phyloP scores from a whole-genome alignment of 2,329 filamentous ascomycete species.

The Leptographium procerum region DNA sequence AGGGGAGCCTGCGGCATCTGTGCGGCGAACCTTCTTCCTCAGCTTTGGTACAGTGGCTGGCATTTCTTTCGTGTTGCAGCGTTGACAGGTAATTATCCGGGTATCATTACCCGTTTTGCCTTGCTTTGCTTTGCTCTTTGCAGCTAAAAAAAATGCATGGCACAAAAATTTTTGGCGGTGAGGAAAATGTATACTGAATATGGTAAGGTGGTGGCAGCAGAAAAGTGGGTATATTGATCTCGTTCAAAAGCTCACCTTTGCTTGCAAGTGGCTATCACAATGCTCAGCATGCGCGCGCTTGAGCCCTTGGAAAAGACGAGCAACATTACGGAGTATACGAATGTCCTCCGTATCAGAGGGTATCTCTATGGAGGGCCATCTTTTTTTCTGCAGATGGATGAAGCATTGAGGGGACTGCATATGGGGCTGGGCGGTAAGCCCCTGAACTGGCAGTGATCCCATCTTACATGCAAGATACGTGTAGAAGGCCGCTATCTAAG shows the following conservation, averaged over 20 bases:
- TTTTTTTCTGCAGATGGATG: neutral
- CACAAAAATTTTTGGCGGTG: conserved; percentile 3
- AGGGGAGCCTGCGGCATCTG: neutral
- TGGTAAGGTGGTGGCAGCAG: neutral
- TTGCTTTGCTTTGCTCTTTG: neutral
- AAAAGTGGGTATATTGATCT: neutral
- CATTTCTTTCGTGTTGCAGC: neutral
- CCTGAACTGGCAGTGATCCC: neutral
- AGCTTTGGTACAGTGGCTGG: neutral
- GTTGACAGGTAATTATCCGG: neutral
- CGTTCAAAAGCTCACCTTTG: neutral
- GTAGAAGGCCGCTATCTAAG: too few species aligned
- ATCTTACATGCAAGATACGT: neutral
- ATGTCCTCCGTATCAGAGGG: neutral
- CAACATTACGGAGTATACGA: neutral
- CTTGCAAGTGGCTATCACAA: neutral
- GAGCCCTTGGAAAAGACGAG: neutral
- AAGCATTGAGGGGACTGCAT: neutral
- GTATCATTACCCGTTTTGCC: too few species aligned
- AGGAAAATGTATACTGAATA: neutral
- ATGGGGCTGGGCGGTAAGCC: neutral
- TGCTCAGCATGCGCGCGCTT: neutral
- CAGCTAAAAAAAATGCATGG: neutral
- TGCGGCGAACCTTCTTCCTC: neutral
- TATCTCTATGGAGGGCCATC: neutral